These are phyloP conservation scores for Xerocomus nothofagi DNA, from an alignment of 1,284 basidiomycete species.

Conservation along the genomic window DNA sequence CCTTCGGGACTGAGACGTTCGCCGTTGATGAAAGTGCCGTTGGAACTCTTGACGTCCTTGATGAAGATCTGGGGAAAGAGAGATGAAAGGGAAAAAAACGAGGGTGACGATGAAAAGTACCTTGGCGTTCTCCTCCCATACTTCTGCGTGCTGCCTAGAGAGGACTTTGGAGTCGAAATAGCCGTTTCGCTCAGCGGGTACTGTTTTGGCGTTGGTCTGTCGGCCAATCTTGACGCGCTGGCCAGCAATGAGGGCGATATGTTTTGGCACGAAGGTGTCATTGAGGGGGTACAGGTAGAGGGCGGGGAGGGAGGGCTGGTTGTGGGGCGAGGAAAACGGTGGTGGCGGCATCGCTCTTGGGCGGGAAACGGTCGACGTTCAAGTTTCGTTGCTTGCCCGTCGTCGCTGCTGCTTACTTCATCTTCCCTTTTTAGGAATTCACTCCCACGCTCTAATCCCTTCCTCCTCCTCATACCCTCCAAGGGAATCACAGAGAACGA, in stretches of 20 bases:
- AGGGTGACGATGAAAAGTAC: slow-evolving; percentile 45
- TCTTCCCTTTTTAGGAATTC: slow-evolving; percentile 1
- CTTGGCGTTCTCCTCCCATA: slow-evolving; percentile 92
- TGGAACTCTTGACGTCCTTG: slow-evolving; percentile 97
- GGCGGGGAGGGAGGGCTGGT: slow-evolving; percentile 53
- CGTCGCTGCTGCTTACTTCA: slow-evolving; percentile 19
- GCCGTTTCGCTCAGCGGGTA: slow-evolving; percentile 92
- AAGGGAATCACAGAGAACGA: no score
- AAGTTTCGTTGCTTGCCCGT: slow-evolving; percentile 12
- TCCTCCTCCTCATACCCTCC: no score
- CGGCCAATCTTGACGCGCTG: slow-evolving; percentile 93
- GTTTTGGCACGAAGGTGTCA: slow-evolving; percentile 95
- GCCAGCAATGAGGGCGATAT: slow-evolving; percentile 79
- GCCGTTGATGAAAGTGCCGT: slow-evolving; percentile 98
- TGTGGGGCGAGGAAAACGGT: slow-evolving; percentile 37
- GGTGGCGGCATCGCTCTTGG: slow-evolving; percentile 41
- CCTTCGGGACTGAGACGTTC: slow-evolving; percentile 90
- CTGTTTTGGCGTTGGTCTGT: slow-evolving; percentile 96
- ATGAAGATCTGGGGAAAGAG: slow-evolving; percentile 77
- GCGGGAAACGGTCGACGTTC: slow-evolving; percentile 9
- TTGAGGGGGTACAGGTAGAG: slow-evolving; percentile 95
- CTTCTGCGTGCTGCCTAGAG: slow-evolving; percentile 94
- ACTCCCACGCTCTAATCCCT: slow-evolving; percentile 21
- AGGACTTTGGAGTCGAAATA: slow-evolving; percentile 98
- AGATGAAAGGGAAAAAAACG: slow-evolving; percentile 2